Percentiles rank a stretch among this genome's conserved stretches.
Evolutionary conservation across 2,329 filamentous ascomycete genomes (phyloP).

Genomic region (Sporothrix inflata): DNA sequence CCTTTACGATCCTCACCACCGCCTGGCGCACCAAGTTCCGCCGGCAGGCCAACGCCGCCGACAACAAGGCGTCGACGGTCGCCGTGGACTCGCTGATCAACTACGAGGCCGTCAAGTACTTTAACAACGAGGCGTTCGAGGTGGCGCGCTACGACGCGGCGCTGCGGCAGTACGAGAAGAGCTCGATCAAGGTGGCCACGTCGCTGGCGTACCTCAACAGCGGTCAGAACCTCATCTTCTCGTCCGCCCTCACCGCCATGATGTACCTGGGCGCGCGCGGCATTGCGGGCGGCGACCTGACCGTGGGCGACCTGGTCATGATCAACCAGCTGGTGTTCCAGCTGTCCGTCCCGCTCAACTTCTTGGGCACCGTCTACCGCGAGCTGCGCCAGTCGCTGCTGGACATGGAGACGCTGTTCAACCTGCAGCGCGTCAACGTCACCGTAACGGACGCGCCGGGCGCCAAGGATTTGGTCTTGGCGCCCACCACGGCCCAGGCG

Average conservation of each 20-base stretch:
- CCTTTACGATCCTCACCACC: conserved; percentile 96
- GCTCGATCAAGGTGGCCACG: conserved; percentile 95
- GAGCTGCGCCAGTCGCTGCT: conserved; percentile 92
- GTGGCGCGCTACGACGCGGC: conserved; percentile 88
- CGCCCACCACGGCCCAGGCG: conserved; percentile 34
- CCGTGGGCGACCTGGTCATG: conserved; percentile 96
- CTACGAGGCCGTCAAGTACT: conserved; percentile 99
- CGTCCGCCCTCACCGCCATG: conserved; percentile 89
- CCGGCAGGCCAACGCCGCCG: conserved; percentile 91
- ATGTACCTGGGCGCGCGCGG: conserved; percentile 96
- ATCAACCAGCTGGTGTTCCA: conserved; percentile 99
- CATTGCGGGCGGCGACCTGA: conserved; percentile 77
- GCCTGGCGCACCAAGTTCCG: conserved; percentile 97
- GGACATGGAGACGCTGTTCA: conserved; percentile 99
- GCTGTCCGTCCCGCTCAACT: conserved; percentile 94
- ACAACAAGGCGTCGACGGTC: conserved; percentile 93
- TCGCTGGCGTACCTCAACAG: conserved; percentile 91
- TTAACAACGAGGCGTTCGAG: conserved; percentile 98
- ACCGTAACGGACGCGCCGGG: conserved; percentile 76
- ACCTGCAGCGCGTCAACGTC: conserved; percentile 93
- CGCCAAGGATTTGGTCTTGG: conserved; percentile 72
- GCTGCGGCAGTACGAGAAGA: conserved; percentile 82
- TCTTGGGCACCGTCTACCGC: conserved; percentile 95
- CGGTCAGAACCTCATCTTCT: conserved; percentile 97
- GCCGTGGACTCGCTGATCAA: conserved; percentile 97